Evolutionary conservation across 805 yeast species (phyloP), one percentile per base, ranked within the genome.

Genomic region (Lipomyces sp.): DNA sequence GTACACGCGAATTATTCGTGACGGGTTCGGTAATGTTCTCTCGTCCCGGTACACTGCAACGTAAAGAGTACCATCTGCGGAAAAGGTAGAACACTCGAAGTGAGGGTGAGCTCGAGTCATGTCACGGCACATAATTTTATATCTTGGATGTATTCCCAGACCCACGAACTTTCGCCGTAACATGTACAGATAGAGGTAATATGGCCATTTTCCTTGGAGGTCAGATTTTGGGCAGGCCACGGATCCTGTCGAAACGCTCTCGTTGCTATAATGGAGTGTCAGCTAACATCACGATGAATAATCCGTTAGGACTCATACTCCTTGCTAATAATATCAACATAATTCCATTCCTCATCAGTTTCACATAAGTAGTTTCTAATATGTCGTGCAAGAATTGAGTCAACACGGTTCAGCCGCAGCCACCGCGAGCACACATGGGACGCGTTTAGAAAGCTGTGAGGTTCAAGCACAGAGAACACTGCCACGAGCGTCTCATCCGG

Each of bases 401-500:
- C 61, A 24, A 24, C 24, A 2, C 64, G 62, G 35, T 57, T 32
- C 34, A 65, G 18, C 32, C 6, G 13, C 10, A 56, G 62, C 63
- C 68, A 66, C 1, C 62, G 61, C 29, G 58, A 15, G 55, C 65
- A 64, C 4, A 65, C 69, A 33, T 67, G 71, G 30, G 71, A 55
- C 29, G 55, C 53, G 15, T 64, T 61, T 30, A 66, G 64, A 30
- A 63, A 68, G 15, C 60, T 15, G 24, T 50, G 68, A 2, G 64
- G 30, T 33, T 54, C 71, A 24, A 68, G 62, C 30, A 10, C 48
- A 10, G 65, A 58, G 30, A 67, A 63, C 11, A 65, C 48, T 3
- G 32, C 30, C 8, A 57, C 48, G 1, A 68, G 18, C 18, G 56
- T 42, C 60, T 68, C 71, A 48, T 57, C 59, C 13, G 71, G 71